phyloP scores from a whole-genome alignment of 2,329 filamentous ascomycete genomes.

The Exophiala lecanii-corni region DNA sequence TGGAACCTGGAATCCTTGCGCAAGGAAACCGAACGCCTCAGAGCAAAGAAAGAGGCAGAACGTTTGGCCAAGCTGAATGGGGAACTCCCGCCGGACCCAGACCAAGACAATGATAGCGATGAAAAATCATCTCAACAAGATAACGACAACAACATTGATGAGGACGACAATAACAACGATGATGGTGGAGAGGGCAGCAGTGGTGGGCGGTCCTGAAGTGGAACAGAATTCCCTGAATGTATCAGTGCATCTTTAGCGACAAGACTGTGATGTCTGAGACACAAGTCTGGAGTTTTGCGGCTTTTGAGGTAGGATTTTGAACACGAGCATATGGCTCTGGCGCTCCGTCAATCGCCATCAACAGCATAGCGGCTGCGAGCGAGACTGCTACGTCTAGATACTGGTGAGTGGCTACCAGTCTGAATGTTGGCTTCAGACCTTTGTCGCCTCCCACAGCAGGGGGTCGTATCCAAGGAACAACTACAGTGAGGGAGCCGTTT shows the following conservation, averaged over 20 bases:
- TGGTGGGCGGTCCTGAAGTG: not conserved
- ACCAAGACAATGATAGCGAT: conserved; percentile 14
- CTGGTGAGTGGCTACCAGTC: too few species aligned
- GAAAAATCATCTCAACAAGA: conserved; percentile 7
- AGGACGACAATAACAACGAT: conserved; percentile 13
- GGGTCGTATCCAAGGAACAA: too few species aligned
- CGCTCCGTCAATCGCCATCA: too few species aligned
- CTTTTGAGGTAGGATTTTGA: too few species aligned
- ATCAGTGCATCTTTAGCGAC: conserved; percentile 1
- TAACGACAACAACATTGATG: conserved; percentile 1
- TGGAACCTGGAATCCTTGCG: conserved; percentile 84
- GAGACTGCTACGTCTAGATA: too few species aligned
- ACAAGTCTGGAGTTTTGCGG: not conserved
- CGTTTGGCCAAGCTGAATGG: conserved; percentile 42
- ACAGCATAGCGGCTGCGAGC: too few species aligned
- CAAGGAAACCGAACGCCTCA: conserved; percentile 74
- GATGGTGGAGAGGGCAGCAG: conserved; percentile 13
- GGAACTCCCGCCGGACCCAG: conserved; percentile 14
- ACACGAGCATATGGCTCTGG: too few species aligned
- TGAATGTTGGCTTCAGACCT: too few species aligned
- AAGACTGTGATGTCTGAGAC: not conserved
- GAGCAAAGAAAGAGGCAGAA: conserved; percentile 74
- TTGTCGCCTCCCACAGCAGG: too few species aligned
- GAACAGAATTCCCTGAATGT: not conserved
- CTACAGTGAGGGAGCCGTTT: too few species aligned